Percentiles rank a stretch among this genome's conserved stretches.
Evolutionary conservation across 2,329 filamentous ascomycete species (phyloP).

Genomic region (Ceratocystiopsis minuta): DNA sequence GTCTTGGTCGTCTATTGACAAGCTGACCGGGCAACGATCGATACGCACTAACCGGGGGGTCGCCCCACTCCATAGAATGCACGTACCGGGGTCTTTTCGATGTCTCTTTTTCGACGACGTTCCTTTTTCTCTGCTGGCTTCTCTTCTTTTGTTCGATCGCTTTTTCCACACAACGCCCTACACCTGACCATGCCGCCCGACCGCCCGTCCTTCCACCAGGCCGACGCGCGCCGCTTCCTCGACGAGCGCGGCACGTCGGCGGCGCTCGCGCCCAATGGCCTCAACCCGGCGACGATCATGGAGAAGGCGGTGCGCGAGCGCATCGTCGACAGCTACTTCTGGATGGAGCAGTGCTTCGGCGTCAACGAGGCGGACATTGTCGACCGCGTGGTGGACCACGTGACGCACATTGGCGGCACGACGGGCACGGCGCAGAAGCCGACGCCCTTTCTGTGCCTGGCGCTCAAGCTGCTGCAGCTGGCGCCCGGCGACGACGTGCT

Average conservation of each 20-base stretch:
- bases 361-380: conserved; percentile 72
- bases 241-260: conserved; percentile 76
- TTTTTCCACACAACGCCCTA: too few species aligned
- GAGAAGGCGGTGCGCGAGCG: conserved; percentile 91
- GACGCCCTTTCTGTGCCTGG: conserved; percentile 80
- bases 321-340: conserved; percentile 90
- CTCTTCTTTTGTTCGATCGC: too few species aligned
- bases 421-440: conserved; percentile 72
- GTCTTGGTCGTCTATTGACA: conserved; percentile 5
- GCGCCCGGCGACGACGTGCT: conserved; percentile 65
- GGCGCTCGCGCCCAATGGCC: conserved; percentile 61
- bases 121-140: too few species aligned
- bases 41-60: conserved; percentile 4
- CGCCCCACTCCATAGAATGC: not conserved
- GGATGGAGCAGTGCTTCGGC: conserved; percentile 96
- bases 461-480: conserved; percentile 86
- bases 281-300: conserved; percentile 89
- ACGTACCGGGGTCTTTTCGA: not conserved
- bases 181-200: not conserved
- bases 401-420: conserved; percentile 74
- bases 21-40: conserved; percentile 11
- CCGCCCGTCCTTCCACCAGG: conserved; percentile 34
- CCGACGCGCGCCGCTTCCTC: conserved; percentile 66
- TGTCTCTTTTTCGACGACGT: too few species aligned
- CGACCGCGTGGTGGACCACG: conserved; percentile 69